These are phyloP conservation scores for Euryodendron excelsum DNA, from an alignment of 148 eudicot species.

Conservation along the genomic window DNA sequence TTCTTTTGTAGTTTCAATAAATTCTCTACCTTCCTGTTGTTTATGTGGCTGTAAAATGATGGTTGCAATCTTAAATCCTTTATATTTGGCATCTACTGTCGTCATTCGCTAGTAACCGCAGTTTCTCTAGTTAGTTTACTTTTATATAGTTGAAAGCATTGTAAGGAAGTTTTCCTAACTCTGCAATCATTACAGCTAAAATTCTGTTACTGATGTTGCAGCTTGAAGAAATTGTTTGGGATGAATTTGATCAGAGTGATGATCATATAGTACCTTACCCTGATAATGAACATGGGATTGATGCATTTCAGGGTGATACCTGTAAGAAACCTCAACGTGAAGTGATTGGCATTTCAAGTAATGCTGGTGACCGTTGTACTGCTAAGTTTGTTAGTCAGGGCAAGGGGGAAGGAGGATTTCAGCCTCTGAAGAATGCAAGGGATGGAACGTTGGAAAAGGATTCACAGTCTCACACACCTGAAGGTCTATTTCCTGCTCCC, in stretches of 20 bases:
- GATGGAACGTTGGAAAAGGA: slow-evolving; percentile 50
- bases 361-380: slow-evolving; percentile 25
- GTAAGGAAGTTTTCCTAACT: slow-evolving; percentile 5
- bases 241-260: slow-evolving; percentile 56
- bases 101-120: neutral
- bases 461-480: slow-evolving; percentile 34
- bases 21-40: neutral
- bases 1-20: neutral
- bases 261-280: slow-evolving; percentile 81
- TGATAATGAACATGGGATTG: slow-evolving; percentile 21
- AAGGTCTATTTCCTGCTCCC: slow-evolving; percentile 39
- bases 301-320: slow-evolving; percentile 32
- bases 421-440: slow-evolving; percentile 29
- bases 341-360: slow-evolving; percentile 31
- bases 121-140: neutral
- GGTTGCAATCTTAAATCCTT: neutral
- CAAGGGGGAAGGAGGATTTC: slow-evolving; percentile 30
- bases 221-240: slow-evolving; percentile 83
- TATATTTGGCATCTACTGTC: neutral
- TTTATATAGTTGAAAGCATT: neutral
- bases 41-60: neutral
- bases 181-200: slow-evolving; percentile 28
- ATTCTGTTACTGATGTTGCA: slow-evolving; percentile 43
- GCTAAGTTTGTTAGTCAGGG: slow-evolving; percentile 29
- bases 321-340: slow-evolving; percentile 42